Base-by-base conservation (phyloP, 805 yeast species). In the Suhomyces xylopsoci region DNA sequence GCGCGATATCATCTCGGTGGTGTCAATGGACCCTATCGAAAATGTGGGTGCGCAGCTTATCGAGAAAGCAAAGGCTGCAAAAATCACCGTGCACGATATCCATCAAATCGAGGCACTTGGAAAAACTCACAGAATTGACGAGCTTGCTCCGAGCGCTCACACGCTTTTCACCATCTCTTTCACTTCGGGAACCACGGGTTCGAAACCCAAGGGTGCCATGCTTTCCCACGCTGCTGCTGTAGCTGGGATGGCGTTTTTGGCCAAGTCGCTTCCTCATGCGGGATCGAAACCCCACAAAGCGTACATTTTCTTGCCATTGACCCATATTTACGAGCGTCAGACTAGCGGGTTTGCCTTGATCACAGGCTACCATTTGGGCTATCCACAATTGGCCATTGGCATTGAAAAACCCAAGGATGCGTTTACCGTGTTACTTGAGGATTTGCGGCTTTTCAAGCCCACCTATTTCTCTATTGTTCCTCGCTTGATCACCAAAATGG, bases 181-280 rank as follows among this genome's bases (percentile, higher is more conserved):
- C 64, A 87, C 92, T 2, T 83, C 89, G 0, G 92, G 92, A 30
- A 86, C 92, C 2, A 85, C 91, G 1, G 90, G 90, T 15, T 67
- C 78, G 15, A 57, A 57, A 34, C 92, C 92, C 47, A 86, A 87
- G 67, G 92, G 92, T 50, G 91, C 83, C 15, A 80, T 78, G 20
- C 61, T 77, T 48, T 71, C 80, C 7, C 90, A 86, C 48, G 68
- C 70, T 9, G 78, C 78, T 61, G 74, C 80, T 9, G 71, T 78
- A 10, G 77, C 87, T 2, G 76, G 79, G 1, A 68, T 77, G 41
- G 64, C 77, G 0, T 20, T 46, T 10, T 47, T 52, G 15, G 50
- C 43, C 2, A 25, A 47, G 4, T 38, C 38, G 5, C 28, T 44
- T 14, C 47, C 47, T 2, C 45, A 38, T 14, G 51, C 51, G 5